Percentiles rank a stretch among this genome's conserved stretches.
phyloP scores from a whole-genome alignment of 75 land plant species.

The Larix kaempferi region DNA sequence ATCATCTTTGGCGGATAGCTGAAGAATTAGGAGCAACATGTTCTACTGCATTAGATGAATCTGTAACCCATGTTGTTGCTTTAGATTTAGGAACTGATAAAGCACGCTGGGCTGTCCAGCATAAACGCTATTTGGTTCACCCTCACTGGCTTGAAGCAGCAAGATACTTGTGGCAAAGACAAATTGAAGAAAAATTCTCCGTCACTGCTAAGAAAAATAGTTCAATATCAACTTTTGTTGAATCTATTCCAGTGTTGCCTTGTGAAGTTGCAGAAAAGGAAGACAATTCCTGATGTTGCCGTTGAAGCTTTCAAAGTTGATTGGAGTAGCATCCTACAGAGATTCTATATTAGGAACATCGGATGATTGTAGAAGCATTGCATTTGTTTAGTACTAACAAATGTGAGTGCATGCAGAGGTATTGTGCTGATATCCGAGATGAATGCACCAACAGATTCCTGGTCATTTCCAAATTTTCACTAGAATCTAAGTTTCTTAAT shows the following conservation, averaged over 20 bases:
- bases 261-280: not conserved
- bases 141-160: conserved; percentile 91
- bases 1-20: conserved; percentile 67
- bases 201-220: conserved; percentile 26
- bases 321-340: no score
- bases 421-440: no score
- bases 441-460: no score
- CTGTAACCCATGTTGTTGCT: conserved; percentile 86
- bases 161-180: conserved; percentile 64
- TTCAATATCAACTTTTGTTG: conserved; percentile 8
- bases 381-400: no score
- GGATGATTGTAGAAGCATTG: no score
- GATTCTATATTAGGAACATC: no score
- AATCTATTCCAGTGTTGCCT: conserved; percentile 12
- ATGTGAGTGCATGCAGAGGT: no score
- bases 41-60: conserved; percentile 39
- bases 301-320: no score
- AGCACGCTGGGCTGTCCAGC: conserved; percentile 76
- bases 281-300: no score
- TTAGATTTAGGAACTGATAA: conserved; percentile 68
- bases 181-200: conserved; percentile 58
- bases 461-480: no score
- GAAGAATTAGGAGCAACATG: conserved; percentile 82
- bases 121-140: conserved; percentile 61
- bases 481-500: no score